These are phyloP conservation scores for Cephalotrichum gorgonifer DNA, from an alignment of 2,329 filamentous ascomycete genomes.

Conservation along the genomic window DNA sequence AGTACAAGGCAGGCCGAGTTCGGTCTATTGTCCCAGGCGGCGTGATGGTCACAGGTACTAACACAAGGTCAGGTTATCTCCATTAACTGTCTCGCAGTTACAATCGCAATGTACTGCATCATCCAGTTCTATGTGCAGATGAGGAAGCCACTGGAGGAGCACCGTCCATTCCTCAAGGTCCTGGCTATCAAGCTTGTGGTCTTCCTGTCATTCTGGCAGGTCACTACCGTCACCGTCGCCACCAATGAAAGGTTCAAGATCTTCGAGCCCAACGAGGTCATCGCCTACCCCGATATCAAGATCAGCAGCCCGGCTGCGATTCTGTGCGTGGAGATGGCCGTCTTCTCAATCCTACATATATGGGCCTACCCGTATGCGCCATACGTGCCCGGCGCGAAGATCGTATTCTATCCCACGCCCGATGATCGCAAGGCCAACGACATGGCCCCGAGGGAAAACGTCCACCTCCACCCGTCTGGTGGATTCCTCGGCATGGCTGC, in stretches of 20 bases:
- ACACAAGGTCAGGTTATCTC: conserved; percentile 39
- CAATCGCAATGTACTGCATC: conserved; percentile 79
- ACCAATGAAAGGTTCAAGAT: conserved; percentile 50
- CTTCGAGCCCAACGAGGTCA: conserved; percentile 44
- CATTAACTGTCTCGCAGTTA: conserved; percentile 62
- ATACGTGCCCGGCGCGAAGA: conserved; percentile 42
- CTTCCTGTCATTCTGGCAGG: conserved; percentile 87
- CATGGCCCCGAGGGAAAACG: conserved; percentile 30
- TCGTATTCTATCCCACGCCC: conserved; percentile 35
- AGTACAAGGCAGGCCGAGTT: conserved; percentile 10
- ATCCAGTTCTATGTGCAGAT: conserved; percentile 82
- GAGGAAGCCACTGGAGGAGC: conserved; percentile 53
- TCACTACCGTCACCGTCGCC: conserved; percentile 36
- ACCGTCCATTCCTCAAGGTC: conserved; percentile 70
- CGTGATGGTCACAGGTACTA: conserved; percentile 7
- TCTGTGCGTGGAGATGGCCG: conserved; percentile 75
- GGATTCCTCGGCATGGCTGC: conserved; percentile 56
- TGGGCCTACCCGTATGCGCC: conserved; percentile 73
- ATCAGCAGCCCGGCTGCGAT: conserved; percentile 70
- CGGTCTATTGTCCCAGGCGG: conserved; percentile 1
- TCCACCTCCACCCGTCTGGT: conserved; percentile 43
- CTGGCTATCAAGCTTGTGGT: conserved; percentile 83
- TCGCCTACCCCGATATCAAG: conserved; percentile 64
- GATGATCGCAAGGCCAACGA: conserved; percentile 28
- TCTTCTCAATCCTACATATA: conserved; percentile 68